phyloP scores from a whole-genome alignment of 2,329 filamentous ascomycete species.

The Colletotrichum zoysiae region DNA sequence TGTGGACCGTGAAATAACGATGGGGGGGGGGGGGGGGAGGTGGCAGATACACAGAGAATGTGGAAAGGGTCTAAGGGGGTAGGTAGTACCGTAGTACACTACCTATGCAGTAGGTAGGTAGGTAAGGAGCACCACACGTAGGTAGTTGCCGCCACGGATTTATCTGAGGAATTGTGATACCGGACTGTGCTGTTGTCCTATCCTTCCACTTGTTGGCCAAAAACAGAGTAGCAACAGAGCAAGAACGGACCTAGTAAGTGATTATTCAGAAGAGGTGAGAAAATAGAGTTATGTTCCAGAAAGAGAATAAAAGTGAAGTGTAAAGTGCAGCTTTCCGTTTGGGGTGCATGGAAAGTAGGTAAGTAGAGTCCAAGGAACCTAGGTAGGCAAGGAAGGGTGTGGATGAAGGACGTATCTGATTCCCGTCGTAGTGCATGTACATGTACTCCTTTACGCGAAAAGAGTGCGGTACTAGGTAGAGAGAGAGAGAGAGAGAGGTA shows the following conservation, averaged over 20 bases:
- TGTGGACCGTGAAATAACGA: constrained; percentile 42
- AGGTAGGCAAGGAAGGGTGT: constrained; percentile 23
- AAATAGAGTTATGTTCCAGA: constrained; percentile 20
- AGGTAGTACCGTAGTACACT: not conserved
- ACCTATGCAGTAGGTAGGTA: not conserved
- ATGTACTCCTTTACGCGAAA: constrained; percentile 22
- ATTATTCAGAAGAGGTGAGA: constrained; percentile 16
- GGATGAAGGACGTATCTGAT: constrained; percentile 11
- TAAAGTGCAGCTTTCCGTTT: constrained; percentile 37
- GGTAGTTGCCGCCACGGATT: constrained; percentile 21
- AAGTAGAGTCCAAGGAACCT: constrained; percentile 15
- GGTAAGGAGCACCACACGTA: constrained; percentile 19
- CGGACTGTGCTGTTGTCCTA: constrained; percentile 4
- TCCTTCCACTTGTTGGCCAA: not conserved
- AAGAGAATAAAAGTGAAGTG: constrained; percentile 21
- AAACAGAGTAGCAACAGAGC: constrained; percentile 10
- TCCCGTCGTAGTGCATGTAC: constrained; percentile 10
- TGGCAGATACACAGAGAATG: not conserved
- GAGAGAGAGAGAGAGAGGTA: not conserved
- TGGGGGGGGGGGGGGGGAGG: constrained; percentile 20
- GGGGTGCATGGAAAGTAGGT: constrained; percentile 36
- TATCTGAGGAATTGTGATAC: constrained; percentile 16
- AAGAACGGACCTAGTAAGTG: constrained; percentile 1
- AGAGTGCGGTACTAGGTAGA: constrained; percentile 12
- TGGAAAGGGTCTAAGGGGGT: constrained; percentile 36